Conservation (phyloP, 257 asterid species). For the Vinca minor region DNA sequence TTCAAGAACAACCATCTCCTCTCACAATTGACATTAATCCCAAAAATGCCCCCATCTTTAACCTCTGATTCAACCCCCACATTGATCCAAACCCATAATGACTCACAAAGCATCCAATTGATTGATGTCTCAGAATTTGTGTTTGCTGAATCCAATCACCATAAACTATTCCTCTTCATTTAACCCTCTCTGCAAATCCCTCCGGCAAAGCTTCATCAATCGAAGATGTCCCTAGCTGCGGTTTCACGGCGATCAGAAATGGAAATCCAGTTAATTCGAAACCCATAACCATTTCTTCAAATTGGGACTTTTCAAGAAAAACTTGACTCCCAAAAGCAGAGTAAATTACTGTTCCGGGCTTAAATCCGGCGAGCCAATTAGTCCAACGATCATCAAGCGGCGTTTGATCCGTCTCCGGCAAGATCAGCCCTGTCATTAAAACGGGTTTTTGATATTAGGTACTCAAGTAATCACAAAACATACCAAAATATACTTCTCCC, state of each 20-base stretch:
- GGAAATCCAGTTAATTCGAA: conserved; percentile 36
- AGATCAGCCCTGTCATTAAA: conserved; percentile 14
- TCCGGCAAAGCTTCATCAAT: conserved; percentile 63
- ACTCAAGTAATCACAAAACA: conserved; percentile 10
- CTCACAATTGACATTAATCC: too few relatives aligned
- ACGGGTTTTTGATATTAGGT: conserved; percentile 9
- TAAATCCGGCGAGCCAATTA: conserved; percentile 7
- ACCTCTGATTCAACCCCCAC: too few relatives aligned
- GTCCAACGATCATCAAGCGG: conserved; percentile 8
- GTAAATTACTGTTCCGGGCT: too few relatives aligned
- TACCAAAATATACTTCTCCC: too few relatives aligned
- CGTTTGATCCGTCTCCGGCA: conserved; percentile 7
- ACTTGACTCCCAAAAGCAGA: too few relatives aligned
- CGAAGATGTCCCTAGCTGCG: conserved; percentile 40
- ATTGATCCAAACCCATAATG: conserved; percentile 82
- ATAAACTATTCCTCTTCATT: conserved; percentile 40
- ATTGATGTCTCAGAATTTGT: too few relatives aligned
- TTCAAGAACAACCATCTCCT: too few relatives aligned
- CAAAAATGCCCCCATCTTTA: too few relatives aligned
- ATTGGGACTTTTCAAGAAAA: too few relatives aligned
- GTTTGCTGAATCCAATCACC: conserved; percentile 71
- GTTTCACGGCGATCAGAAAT: conserved; percentile 48
- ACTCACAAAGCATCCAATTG: too few relatives aligned
- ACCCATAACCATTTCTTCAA: conserved; percentile 22
- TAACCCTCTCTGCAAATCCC: conserved; percentile 52